Evolutionary conservation across 257 asterid genomes (phyloP).

Genomic region (Solanum piurae): DNA sequence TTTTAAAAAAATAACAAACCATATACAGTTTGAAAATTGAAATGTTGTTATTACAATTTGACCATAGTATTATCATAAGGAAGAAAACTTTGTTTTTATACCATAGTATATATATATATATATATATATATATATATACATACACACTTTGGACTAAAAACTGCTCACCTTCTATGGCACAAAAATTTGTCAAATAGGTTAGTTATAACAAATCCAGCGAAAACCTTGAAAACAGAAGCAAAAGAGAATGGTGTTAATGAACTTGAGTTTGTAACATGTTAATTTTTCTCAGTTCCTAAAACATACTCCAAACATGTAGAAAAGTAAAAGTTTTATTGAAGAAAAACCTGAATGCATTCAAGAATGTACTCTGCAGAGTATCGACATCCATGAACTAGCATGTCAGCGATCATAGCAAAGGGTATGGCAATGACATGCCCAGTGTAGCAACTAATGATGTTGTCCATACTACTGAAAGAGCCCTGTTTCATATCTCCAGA

Average conservation of each 20-base stretch:
- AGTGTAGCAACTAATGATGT: conserved; percentile 26
- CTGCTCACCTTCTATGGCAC: conserved; percentile 18
- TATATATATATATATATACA: too few relatives aligned
- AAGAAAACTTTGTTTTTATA: not conserved
- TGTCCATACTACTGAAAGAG: conserved; percentile 75
- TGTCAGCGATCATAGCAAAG: conserved; percentile 68
- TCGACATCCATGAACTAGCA: conserved; percentile 57
- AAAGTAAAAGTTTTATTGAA: conserved; percentile 5
- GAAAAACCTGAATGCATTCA: conserved; percentile 62
- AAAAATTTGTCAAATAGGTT: conserved; percentile 41
- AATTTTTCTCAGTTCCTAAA: not conserved
- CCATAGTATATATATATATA: too few relatives aligned
- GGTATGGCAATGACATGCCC: conserved; percentile 76
- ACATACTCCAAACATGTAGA: not conserved
- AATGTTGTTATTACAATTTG: not conserved
- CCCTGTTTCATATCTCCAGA: conserved; percentile 32
- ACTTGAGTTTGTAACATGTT: not conserved
- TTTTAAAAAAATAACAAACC: not conserved
- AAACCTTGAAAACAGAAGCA: conserved; percentile 31
- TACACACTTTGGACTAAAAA: not conserved
- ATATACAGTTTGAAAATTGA: not conserved
- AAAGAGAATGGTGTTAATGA: not conserved
- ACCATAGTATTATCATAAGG: not conserved
- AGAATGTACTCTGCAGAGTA: conserved; percentile 55
- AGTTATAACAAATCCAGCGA: conserved; percentile 60